phyloP scores from a whole-genome alignment of 2,329 filamentous ascomycete species.

The Aspergillus sp. region DNA sequence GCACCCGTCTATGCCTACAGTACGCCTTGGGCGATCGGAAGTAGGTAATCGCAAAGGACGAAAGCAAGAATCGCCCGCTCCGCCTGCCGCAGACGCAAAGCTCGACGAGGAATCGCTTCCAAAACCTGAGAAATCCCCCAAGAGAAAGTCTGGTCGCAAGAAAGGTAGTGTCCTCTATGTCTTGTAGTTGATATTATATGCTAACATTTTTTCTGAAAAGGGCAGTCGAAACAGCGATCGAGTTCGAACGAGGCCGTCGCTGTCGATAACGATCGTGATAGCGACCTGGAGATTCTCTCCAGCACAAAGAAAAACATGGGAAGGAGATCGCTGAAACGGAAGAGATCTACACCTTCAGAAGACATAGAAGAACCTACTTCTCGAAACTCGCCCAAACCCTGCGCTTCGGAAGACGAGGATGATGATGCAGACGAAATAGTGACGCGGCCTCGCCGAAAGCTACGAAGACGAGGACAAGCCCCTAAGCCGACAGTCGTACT shows the following conservation, averaged over 20 bases:
- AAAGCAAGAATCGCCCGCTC: conserved; percentile 2
- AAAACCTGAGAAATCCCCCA: not conserved
- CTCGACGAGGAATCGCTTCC: not conserved
- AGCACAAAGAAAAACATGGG: conserved; percentile 3
- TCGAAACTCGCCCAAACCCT: not conserved
- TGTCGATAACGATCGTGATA: conserved; percentile 10
- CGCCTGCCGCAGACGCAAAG: conserved; percentile 1
- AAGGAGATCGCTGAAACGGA: conserved; percentile 8
- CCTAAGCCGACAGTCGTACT: conserved; percentile 19
- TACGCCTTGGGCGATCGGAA: conserved; percentile 7
- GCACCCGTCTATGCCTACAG: conserved; percentile 19
- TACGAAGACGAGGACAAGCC: conserved; percentile 21
- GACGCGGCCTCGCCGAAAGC: conserved; percentile 19
- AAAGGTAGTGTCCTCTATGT: too few species aligned
- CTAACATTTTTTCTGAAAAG: too few species aligned
- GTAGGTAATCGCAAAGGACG: conserved; percentile 2
- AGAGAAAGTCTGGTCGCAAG: not conserved
- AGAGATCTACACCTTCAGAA: conserved; percentile 9
- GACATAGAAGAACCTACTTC: not conserved
- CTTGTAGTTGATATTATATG: too few species aligned
- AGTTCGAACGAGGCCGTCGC: not conserved
- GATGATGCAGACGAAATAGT: conserved; percentile 26
- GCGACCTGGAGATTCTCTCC: conserved; percentile 7
- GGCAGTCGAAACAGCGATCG: too few species aligned
- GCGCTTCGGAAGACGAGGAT: conserved; percentile 8